Evolutionary conservation across 495 filamentous ascomycete species (phyloP).

Genomic region (Diplogelasinospora grovesii): DNA sequence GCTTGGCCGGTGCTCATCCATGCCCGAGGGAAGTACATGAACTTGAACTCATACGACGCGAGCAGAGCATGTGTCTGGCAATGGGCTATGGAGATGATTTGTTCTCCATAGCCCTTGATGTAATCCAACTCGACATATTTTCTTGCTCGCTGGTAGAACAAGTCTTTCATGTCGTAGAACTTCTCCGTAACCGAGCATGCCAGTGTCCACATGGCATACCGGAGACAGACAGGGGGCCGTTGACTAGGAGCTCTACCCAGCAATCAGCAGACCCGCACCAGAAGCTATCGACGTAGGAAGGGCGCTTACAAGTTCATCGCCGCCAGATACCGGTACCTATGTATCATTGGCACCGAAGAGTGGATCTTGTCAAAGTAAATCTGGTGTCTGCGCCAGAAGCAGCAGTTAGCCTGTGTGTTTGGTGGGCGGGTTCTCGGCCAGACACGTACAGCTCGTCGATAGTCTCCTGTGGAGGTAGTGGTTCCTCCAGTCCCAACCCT

Average conservation of each 20-base stretch:
- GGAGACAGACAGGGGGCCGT: constrained; percentile 79
- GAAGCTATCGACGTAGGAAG: not conserved
- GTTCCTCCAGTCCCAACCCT: constrained; percentile 84
- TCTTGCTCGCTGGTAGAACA: constrained; percentile 81
- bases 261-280: not conserved
- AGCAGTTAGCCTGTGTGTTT: constrained; percentile 12
- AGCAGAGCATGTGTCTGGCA: constrained; percentile 79
- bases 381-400: constrained; percentile 52
- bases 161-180: constrained; percentile 64
- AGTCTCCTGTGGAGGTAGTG: constrained; percentile 77
- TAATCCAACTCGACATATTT: constrained; percentile 89
- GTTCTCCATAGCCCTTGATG: constrained; percentile 88
- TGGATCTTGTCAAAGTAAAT: constrained; percentile 91
- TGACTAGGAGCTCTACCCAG: constrained; percentile 58
- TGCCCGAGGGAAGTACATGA: constrained; percentile 95
- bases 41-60: constrained; percentile 84
- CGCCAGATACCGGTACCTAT: constrained; percentile 77
- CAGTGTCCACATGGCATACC: constrained; percentile 91
- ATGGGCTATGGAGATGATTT: constrained; percentile 72
- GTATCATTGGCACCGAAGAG: constrained; percentile 77
- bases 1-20: constrained; percentile 88
- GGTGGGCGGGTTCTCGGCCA: constrained; percentile 28
- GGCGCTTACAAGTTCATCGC: constrained; percentile 64
- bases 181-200: constrained; percentile 79
- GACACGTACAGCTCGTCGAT: constrained; percentile 93